Conservation (phyloP, 768 basidiomycete genomes). For the Psilocybe cyanescens region DNA sequence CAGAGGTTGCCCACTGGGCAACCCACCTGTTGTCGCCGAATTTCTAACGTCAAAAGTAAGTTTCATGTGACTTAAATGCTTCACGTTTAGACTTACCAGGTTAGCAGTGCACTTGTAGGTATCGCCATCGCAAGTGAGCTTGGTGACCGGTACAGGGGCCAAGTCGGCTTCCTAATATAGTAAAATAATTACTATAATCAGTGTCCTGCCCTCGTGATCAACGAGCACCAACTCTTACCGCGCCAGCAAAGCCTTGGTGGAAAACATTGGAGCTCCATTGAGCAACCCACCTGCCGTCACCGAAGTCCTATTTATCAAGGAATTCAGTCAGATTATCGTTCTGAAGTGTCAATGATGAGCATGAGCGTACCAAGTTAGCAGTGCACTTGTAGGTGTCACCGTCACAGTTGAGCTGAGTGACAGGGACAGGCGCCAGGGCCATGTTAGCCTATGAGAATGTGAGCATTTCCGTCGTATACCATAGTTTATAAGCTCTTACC, state of each 20-base stretch:
- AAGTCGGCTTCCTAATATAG: background rate
- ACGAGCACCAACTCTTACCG: background rate
- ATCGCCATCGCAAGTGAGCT: background rate
- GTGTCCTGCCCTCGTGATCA: background rate
- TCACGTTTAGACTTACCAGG: background rate
- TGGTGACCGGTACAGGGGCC: background rate
- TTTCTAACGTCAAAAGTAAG: background rate
- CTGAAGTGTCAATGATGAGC: background rate
- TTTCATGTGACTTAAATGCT: background rate
- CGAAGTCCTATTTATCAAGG: background rate
- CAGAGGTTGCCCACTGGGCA: slow-evolving; percentile 7
- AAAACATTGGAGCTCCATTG: slow-evolving; percentile 1
- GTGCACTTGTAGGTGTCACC: slow-evolving; percentile 15
- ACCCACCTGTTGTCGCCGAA: slow-evolving; percentile 12
- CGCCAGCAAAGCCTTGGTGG: background rate
- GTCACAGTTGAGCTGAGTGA: slow-evolving; percentile 14
- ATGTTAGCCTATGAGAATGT: background rate
- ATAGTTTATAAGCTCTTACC: background rate
- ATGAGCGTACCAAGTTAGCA: slow-evolving; percentile 11
- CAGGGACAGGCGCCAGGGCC: slow-evolving; percentile 6
- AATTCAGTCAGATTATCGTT: background rate
- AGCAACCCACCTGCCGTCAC: slow-evolving; percentile 1
- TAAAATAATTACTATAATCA: background rate
- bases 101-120: slow-evolving; percentile 5
- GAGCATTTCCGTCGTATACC: background rate